phyloP scores from a whole-genome alignment of 2,329 filamentous ascomycete species.

The Claviceps quebecensis region DNA sequence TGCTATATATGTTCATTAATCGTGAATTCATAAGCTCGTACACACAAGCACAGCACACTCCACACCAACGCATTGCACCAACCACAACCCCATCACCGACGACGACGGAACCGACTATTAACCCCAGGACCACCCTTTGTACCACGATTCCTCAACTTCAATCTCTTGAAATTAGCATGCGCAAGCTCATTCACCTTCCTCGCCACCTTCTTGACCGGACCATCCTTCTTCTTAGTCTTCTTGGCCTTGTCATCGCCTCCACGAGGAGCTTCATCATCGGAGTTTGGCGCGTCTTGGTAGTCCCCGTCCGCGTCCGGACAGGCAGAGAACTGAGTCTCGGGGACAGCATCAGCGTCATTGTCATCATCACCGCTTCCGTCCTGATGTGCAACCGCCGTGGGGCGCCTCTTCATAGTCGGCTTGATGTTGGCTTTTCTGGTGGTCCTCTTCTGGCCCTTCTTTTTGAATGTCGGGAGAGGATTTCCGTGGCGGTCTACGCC shows the following conservation, averaged over 20 bases:
- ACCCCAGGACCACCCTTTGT: constrained; percentile 46
- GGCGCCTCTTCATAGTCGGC: constrained; percentile 36
- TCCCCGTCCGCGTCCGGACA: constrained; percentile 12
- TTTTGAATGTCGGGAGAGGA: constrained; percentile 56
- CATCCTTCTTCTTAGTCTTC: constrained; percentile 23
- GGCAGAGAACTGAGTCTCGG: constrained; percentile 15
- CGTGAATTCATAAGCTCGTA: not conserved
- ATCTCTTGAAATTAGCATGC: constrained; percentile 50
- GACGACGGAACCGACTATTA: constrained; percentile 44
- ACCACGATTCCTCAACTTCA: constrained; percentile 49
- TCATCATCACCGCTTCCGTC: constrained; percentile 16
- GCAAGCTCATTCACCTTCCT: constrained; percentile 51
- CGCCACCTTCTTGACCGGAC: constrained; percentile 34
- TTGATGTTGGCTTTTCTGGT: constrained; percentile 55
- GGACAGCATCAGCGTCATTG: constrained; percentile 15
- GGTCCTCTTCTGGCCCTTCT: constrained; percentile 71
- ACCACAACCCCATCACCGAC: constrained; percentile 15
- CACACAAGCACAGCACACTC: too few relatives aligned
- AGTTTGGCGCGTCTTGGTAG: constrained; percentile 5
- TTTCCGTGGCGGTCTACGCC: constrained; percentile 40
- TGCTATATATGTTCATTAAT: not conserved
- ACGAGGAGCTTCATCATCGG: constrained; percentile 9
- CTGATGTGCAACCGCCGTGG: constrained; percentile 17
- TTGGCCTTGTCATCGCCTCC: constrained; percentile 14
- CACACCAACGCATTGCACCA: too few relatives aligned